Base-by-base conservation (phyloP, 1,139 yeast species). In the Lodderomyces theae region DNA sequence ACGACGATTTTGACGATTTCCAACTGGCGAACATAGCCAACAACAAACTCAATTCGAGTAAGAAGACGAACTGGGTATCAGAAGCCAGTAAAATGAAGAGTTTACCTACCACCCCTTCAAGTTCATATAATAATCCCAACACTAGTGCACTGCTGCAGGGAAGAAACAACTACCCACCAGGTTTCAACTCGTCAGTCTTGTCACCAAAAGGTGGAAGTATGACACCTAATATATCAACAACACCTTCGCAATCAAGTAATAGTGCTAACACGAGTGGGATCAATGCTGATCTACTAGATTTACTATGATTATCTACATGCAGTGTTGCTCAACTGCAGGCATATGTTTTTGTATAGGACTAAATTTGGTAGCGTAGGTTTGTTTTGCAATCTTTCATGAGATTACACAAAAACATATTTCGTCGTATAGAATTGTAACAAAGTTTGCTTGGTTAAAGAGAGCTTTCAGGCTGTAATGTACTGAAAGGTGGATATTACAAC, bases 1-100 rank as follows among this genome's bases (percentile, higher is more conserved):
- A 50, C 7, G 64, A 61, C 39, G 69, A 61, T 13, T 63, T 63
- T 42, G 61, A 58, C 38, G 65, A 61, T 17, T 64, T 63, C 47
- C 69, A 63, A 39, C 58, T 54, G 46, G 64, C 63, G 4, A 22
- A 41, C 7, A 39, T 36, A n/a, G 13, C 7, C 15, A 31, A 42
- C 21, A 25, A 40, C 22, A 35, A 40, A 13, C 21, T 39, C 5
- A 22, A 9, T 2, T 19, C 32, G 5, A 38, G 33, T 21, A 30
- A 24, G n/a, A 36, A 37, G 21, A 49, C 57, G 21, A 50, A 59
- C 38, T 60, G 65, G 65, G 43, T 40, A 24, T 41, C 48, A 7
- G 62, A 55, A 41, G 43, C 43, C 7, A 46, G 48, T 23, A 47
- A 49, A 39, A 39, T 39, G 44, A 47, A 47, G 31, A 37, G 38